These are phyloP conservation scores for Starmerella ratchasimensis DNA, from an alignment of 805 yeast species.

Conservation along the genomic window DNA sequence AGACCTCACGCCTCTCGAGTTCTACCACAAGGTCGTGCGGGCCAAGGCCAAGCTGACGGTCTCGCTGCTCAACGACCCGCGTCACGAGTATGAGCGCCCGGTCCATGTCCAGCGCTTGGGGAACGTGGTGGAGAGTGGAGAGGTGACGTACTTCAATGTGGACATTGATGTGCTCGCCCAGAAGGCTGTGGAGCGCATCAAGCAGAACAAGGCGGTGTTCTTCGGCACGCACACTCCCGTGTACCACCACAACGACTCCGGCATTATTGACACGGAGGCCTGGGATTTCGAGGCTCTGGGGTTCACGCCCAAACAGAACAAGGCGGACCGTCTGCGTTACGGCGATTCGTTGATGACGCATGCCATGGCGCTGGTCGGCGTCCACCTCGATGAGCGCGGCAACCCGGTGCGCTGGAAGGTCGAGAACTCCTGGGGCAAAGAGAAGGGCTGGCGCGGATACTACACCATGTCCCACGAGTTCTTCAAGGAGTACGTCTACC, in stretches of 20 bases:
- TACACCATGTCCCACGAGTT: constrained; percentile 61
- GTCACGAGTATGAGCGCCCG: constrained; percentile 51
- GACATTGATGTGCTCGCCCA: constrained; percentile 44
- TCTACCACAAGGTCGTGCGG: constrained; percentile 42
- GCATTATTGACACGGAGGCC: constrained; percentile 57
- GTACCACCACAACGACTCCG: constrained; percentile 47
- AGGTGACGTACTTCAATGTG: constrained; percentile 57
- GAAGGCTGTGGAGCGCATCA: constrained; percentile 53
- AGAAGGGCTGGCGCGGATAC: constrained; percentile 52
- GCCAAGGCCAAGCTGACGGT: constrained; percentile 40
- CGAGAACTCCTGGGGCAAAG: constrained; percentile 68
- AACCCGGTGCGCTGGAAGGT: constrained; percentile 57
- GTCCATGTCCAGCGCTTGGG: constrained; percentile 63
- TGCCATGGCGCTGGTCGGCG: constrained; percentile 78
- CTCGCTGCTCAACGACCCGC: constrained; percentile 69
- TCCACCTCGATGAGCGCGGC: constrained; percentile 51
- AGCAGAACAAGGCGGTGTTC: constrained; percentile 65
- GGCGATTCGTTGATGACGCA: constrained; percentile 75
- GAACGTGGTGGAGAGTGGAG: constrained; percentile 57
- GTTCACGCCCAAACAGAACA: constrained; percentile 38
- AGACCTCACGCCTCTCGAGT: constrained; percentile 47
- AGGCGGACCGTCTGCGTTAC: constrained; percentile 57
- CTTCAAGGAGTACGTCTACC: constrained; percentile 62
- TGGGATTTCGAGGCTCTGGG: constrained; percentile 46
- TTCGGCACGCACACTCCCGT: constrained; percentile 86